These are phyloP conservation scores for Scedosporium minutisporum DNA, from an alignment of 2,329 filamentous ascomycete species.

Conservation along the genomic window DNA sequence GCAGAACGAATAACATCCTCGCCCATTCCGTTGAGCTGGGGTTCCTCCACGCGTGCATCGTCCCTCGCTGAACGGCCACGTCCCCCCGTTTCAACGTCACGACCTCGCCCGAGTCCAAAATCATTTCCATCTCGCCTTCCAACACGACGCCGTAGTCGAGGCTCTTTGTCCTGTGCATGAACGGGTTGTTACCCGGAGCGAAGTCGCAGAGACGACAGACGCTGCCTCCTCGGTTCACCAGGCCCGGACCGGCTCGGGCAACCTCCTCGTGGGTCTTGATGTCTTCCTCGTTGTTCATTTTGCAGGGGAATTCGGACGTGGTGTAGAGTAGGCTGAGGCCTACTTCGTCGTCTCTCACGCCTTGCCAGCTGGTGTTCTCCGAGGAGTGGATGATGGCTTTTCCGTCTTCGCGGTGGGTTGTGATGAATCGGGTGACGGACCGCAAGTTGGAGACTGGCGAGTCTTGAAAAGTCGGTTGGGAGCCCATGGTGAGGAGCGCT, in stretches of 20 bases:
- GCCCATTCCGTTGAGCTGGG: slow-evolving; percentile 32
- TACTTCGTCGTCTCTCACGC: slow-evolving; percentile 19
- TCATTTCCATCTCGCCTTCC: slow-evolving; percentile 42
- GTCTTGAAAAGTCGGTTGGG: no score
- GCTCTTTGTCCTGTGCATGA: slow-evolving; percentile 32
- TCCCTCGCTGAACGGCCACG: slow-evolving; percentile 43
- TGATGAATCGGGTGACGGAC: background rate
- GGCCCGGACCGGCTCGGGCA: no score
- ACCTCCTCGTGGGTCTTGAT: no score
- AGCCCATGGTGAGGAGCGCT: no score
- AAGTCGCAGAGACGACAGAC: no score
- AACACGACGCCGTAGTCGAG: slow-evolving; percentile 46
- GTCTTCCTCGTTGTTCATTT: no score
- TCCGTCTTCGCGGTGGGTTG: background rate
- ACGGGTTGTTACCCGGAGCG: no score
- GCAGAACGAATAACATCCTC: slow-evolving; percentile 11
- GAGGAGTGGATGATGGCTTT: background rate
- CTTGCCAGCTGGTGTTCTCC: background rate
- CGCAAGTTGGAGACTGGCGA: no score
- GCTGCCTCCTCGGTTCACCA: no score
- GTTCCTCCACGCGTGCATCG: slow-evolving; percentile 47
- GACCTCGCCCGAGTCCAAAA: slow-evolving; percentile 40
- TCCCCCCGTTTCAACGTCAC: slow-evolving; percentile 38
- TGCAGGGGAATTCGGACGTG: no score
- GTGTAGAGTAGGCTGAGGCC: no score